Conservation (phyloP, 1,284 basidiomycete species). For the Malassezia obtusa region DNA sequence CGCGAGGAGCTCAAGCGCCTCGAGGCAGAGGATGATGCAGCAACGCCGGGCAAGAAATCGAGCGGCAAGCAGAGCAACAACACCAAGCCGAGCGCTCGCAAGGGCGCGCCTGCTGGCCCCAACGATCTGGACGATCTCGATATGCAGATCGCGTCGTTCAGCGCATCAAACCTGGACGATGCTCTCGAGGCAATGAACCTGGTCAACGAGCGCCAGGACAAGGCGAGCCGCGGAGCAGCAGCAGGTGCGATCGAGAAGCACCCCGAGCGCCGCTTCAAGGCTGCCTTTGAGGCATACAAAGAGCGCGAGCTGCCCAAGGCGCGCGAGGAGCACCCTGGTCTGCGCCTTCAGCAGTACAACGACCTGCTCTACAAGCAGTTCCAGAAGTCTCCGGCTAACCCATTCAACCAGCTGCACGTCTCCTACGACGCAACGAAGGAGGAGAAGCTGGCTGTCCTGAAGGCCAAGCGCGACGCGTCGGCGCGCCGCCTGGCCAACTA, state of each 20-base stretch:
- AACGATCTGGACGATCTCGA: constrained; percentile 25
- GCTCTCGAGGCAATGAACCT: constrained; percentile 79
- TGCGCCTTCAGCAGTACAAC: constrained; percentile 74
- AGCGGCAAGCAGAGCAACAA: constrained; percentile 16
- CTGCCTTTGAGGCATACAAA: constrained; percentile 82
- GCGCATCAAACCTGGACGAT: constrained; percentile 81
- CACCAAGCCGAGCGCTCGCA: constrained; percentile 50
- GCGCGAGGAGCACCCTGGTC: constrained; percentile 69
- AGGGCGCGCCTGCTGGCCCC: constrained; percentile 36
- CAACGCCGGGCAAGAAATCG: constrained; percentile 61
- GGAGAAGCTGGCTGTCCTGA: constrained; percentile 64
- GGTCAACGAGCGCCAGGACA: constrained; percentile 83
- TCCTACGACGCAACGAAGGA: constrained; percentile 73
- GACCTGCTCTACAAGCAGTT: constrained; percentile 40
- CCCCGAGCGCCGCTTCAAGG: constrained; percentile 68
- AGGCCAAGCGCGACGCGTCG: constrained; percentile 49
- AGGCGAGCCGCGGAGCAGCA: constrained; percentile 57
- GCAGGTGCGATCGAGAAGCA: constrained; percentile 81
- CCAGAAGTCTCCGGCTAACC: constrained; percentile 71
- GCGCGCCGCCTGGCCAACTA: constrained; percentile 29
- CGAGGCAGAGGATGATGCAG: constrained; percentile 71
- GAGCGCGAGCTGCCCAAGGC: constrained; percentile 73
- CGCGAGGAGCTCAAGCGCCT: constrained; percentile 53
- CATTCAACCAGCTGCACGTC: constrained; percentile 57
- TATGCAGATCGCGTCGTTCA: constrained; percentile 51